Evolutionary conservation across 768 basidiomycete species (phyloP), one percentile per base, ranked within the genome.

Genomic region (Boletus fagicola): DNA sequence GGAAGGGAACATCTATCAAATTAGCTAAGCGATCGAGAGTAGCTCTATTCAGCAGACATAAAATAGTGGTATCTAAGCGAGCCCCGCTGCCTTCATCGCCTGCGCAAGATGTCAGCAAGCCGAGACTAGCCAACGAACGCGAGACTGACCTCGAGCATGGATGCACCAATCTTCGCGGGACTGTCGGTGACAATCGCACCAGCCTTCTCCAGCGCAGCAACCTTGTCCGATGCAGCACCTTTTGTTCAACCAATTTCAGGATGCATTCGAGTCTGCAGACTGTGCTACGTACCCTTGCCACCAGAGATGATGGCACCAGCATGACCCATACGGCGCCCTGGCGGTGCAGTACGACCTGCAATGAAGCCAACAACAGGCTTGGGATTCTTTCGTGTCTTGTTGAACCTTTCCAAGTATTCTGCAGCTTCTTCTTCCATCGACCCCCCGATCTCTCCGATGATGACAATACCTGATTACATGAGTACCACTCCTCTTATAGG

Each of bases 361-460:
- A 99, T 98, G 76, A 99, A 99, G 39, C 90, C 92, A 54, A 99
- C 93, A 36, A 98, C 94, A 49, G 97, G 97, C 76, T 99, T 99
- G 56, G 92, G 92, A 62, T 86, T 79, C 54, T 74, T 74, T 52
- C 90, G 83, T 28, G 88, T 93, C 77, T 92, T 91, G 81, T 99
- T 99, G 79, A 91, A 88, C 73, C 83, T 81, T 71, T 91, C 90
- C 54, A 99, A 79, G 76, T 96, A 98, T 65, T 94, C 97, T 6
- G 97, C 97, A 8, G 97, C 97, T 62, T 98, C 96, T 74, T 99
- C 97, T 76, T 99, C 97, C 96, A 98, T 97, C 9, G 92, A 89
- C 22, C 97, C 97, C 61, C 97, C 97, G 65, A 99, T 99, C 77
- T 99, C 97, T 59, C 97, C 97, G 65, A 99, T 99, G 60, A 98